Evolutionary conservation across 768 basidiomycete genomes (phyloP), one percentile per base, ranked within the genome.

Genomic region (Phallus indusiatus): DNA sequence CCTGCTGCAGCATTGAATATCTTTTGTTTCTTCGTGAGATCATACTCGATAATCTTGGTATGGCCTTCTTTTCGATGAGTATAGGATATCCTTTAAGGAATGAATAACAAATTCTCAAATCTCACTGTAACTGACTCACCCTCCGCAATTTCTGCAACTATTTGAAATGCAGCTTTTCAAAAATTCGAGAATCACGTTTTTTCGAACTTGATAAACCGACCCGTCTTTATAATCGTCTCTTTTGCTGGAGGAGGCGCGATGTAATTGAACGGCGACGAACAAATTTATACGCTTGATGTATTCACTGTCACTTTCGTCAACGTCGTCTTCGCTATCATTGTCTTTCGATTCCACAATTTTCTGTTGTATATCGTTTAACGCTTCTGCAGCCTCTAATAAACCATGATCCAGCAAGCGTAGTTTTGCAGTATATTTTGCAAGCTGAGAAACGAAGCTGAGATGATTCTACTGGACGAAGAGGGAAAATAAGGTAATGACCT

Each of bases 31-130:
- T 70, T 54, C 6, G 90, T 77, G 34, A 98, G 78, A 65, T 94
- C 94, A 67, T 91, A 90, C 73, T 98, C 94, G 68, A 98, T 86
- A 57, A 99, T 80, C 73, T 97, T 98, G 54, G 88, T 91, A 70
- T 89, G 79, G 0, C 90, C 92, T 67, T 99, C 96, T 71, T 92
- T 97, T 55, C 94, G 86, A 72, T 89, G 92, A 0, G 93, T 91
- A 69, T 90, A 94, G 1, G 81, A 84, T 64, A 79, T 72, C 28
- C 92, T 94, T 63, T 1, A 47, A 53, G 37, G 14, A 42, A 63
- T 52, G 21, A n/a, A 18, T 8, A 42, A 60, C 50, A 62, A 54
- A 18, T 21, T 24, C n/a, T 17, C 20, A 21, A 33, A 60, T 50
- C 51, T 34, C 63, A 37, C 37, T n/a, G 56, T 24, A 53, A 24